Percentiles rank a stretch among this genome's conserved stretches.
Conservation (phyloP, 2,329 filamentous ascomycete species). For the Saccharata proteae region DNA sequence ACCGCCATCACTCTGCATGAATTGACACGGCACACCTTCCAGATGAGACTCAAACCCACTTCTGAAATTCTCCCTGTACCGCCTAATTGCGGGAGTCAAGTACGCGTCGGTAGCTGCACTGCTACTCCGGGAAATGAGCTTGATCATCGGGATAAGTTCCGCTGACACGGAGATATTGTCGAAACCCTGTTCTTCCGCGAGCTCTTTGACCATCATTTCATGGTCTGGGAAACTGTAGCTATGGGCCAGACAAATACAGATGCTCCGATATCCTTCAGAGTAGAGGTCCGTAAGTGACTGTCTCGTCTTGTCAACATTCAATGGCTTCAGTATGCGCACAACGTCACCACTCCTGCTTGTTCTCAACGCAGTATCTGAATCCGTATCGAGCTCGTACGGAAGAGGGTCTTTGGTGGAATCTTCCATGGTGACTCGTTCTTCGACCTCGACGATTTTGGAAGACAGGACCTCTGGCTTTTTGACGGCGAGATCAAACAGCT, state of each 20-base stretch:
- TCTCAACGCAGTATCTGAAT: conserved; percentile 9
- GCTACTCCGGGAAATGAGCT: conserved; percentile 13
- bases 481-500: conserved; percentile 17
- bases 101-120: conserved; percentile 18
- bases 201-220: conserved; percentile 15
- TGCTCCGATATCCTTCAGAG: conserved; percentile 21
- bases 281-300: conserved; percentile 16
- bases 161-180: conserved; percentile 16
- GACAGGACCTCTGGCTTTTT: conserved; percentile 13
- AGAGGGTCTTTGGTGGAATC: conserved; percentile 13
- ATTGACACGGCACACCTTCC: conserved; percentile 18
- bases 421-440: conserved; percentile 16
- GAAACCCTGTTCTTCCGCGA: conserved; percentile 20
- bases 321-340: conserved; percentile 11
- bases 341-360: conserved; percentile 13
- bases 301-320: conserved; percentile 6
- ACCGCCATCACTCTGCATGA: conserved; percentile 53
- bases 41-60: conserved; percentile 15
- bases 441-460: conserved; percentile 13
- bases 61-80: conserved; percentile 16
- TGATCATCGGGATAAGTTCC: conserved; percentile 15
- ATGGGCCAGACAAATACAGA: conserved; percentile 24
- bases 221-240: conserved; percentile 21
- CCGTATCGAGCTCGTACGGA: conserved; percentile 7
- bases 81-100: conserved; percentile 14